A percentile compares a stretch with the other conserved stretches of the same genome.
phyloP scores from a whole-genome alignment of 768 basidiomycete species.

The Amyloporia xantha region DNA sequence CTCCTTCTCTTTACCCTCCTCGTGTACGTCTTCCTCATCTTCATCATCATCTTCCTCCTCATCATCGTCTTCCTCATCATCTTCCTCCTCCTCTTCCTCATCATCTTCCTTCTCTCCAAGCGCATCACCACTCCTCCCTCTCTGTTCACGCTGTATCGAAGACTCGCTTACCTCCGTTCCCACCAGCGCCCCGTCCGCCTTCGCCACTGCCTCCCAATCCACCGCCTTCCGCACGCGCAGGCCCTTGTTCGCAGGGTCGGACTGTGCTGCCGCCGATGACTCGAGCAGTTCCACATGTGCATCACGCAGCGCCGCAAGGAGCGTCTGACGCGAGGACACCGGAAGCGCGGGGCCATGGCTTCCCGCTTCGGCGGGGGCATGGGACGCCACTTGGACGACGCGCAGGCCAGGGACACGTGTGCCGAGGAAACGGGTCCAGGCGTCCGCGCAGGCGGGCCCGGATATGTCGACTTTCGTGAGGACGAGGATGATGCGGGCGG shows the following conservation, averaged over 20 bases:
- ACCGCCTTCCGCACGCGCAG: slow-evolving; percentile 57
- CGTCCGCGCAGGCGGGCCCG: slow-evolving; percentile 52
- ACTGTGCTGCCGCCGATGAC: slow-evolving; percentile 54
- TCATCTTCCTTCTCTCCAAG: slow-evolving; percentile 10
- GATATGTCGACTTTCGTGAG: slow-evolving; percentile 87
- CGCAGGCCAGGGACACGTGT: slow-evolving; percentile 44
- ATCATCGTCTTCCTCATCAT: no score
- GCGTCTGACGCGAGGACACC: slow-evolving; percentile 48
- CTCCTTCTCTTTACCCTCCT: neutral
- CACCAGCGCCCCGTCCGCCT: slow-evolving; percentile 36
- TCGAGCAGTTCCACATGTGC: slow-evolving; percentile 61
- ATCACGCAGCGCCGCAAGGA: slow-evolving; percentile 58
- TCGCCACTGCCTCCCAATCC: slow-evolving; percentile 66
- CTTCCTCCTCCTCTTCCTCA: neutral
- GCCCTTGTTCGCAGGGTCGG: slow-evolving; percentile 52
- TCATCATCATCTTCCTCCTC: slow-evolving; percentile 16
- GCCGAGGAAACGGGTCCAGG: slow-evolving; percentile 62
- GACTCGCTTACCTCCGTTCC: slow-evolving; percentile 40
- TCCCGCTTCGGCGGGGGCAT: slow-evolving; percentile 39
- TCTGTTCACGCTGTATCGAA: slow-evolving; percentile 25
- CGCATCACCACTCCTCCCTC: no score
- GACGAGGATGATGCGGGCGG: slow-evolving; percentile 52
- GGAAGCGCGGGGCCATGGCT: slow-evolving; percentile 52
- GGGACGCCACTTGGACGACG: slow-evolving; percentile 75
- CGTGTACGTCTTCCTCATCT: slow-evolving; percentile 10